Evolutionary conservation across 2,329 filamentous ascomycete species (phyloP).

Genomic region (Paracoccidioides brasiliensis): DNA sequence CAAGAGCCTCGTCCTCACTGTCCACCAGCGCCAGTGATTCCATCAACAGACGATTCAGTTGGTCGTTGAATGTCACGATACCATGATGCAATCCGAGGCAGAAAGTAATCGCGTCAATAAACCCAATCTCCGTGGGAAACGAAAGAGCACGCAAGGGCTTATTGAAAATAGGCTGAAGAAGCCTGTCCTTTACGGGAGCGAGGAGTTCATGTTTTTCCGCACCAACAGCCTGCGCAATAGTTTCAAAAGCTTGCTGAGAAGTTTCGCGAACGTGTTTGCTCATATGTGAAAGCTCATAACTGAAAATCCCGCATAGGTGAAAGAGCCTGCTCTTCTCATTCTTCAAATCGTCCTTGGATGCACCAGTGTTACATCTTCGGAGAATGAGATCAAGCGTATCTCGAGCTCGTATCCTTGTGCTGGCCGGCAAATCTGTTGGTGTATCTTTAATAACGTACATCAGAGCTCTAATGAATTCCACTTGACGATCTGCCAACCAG

Average conservation of each 20-base stretch:
- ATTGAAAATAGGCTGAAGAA: conserved; percentile 84
- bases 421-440: conserved; percentile 83
- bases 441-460: conserved; percentile 98
- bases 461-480: conserved; percentile 79
- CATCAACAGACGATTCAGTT: conserved; percentile 77
- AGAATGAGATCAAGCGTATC: conserved; percentile 70
- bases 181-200: conserved; percentile 74
- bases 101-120: conserved; percentile 95
- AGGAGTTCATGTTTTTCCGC: conserved; percentile 80
- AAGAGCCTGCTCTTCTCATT: conserved; percentile 54
- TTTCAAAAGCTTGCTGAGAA: conserved; percentile 64
- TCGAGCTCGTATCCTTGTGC: conserved; percentile 71
- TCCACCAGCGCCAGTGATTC: conserved; percentile 90
- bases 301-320: conserved; percentile 70
- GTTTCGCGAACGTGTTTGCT: conserved; percentile 88
- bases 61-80: conserved; percentile 83
- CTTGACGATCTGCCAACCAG: conserved; percentile 72
- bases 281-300: conserved; percentile 84
- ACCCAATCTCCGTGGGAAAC: conserved; percentile 91
- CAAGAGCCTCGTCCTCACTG: conserved; percentile 82
- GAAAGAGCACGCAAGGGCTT: conserved; percentile 88
- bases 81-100: conserved; percentile 80
- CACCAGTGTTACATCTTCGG: conserved; percentile 61
- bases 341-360: conserved; percentile 65
- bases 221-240: conserved; percentile 64